Evolutionary conservation across 177 flowering plant genomes (phyloP).

Genomic region (Vitis hybrid): DNA sequence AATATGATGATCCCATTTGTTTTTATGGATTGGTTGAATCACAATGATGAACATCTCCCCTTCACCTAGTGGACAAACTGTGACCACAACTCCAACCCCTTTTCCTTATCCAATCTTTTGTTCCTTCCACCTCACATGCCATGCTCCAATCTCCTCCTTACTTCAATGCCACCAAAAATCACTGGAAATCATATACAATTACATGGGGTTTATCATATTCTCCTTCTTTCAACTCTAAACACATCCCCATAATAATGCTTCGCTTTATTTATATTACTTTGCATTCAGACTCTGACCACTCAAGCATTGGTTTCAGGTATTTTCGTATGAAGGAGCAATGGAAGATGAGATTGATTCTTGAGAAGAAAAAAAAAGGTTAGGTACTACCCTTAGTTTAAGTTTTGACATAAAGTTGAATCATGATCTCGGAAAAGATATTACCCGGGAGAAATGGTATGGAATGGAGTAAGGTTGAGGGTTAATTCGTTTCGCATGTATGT

Average conservation of each 20-base stretch:
- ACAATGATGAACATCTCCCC: conserved; percentile 22
- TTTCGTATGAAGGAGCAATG: conserved; percentile 3
- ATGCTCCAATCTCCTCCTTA: conserved; percentile 28
- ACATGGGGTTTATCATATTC: conserved; percentile 11
- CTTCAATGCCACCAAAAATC: conserved; percentile 14
- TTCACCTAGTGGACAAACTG: conserved; percentile 28
- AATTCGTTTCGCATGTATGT: not conserved
- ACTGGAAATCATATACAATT: conserved; percentile 3
- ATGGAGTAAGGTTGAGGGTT: not conserved
- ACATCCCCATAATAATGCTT: conserved; percentile 23
- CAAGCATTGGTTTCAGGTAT: not conserved
- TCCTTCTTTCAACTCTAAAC: conserved; percentile 4
- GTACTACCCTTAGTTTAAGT: not conserved
- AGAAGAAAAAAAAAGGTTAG: conserved; percentile 9
- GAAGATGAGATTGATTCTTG: conserved; percentile 20
- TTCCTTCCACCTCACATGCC: conserved; percentile 31
- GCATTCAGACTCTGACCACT: not conserved
- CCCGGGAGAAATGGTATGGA: conserved; percentile 5
- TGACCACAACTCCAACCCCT: conserved; percentile 23
- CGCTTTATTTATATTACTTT: conserved; percentile 10
- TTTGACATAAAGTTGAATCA: conserved; percentile 1
- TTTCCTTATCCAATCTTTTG: conserved; percentile 23
- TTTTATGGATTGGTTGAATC: conserved; percentile 16
- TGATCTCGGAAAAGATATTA: conserved; percentile 13
- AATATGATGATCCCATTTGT: not conserved